These are phyloP conservation scores for Termitomyces titanicus DNA, from an alignment of 768 basidiomycete genomes.

Conservation along the genomic window DNA sequence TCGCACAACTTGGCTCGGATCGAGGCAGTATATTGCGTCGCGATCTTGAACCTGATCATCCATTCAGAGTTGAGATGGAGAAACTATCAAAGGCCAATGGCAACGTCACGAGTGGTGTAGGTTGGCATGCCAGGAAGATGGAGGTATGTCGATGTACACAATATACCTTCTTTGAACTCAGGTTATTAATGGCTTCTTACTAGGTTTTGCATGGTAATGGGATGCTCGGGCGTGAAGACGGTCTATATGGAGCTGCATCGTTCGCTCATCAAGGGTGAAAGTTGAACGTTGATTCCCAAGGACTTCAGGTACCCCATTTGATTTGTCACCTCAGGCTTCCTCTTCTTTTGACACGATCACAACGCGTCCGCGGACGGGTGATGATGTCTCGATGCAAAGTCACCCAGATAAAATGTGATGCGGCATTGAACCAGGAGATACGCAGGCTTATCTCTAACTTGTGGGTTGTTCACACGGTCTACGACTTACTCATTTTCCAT, in stretches of 20 bases:
- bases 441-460: not conserved
- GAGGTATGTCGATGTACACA: slow-evolving; percentile 57
- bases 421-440: not conserved
- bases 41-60: slow-evolving; percentile 57
- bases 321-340: not conserved
- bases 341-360: no score
- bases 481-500: no score
- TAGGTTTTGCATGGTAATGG: slow-evolving; percentile 89
- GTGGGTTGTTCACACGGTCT: not conserved
- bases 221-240: slow-evolving; percentile 89
- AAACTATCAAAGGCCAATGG: slow-evolving; percentile 77
- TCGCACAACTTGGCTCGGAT: slow-evolving; percentile 36
- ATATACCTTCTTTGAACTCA: not conserved
- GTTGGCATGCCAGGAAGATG: slow-evolving; percentile 97
- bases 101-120: slow-evolving; percentile 86
- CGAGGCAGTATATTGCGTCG: slow-evolving; percentile 49
- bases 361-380: not conserved
- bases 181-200: slow-evolving; percentile 1
- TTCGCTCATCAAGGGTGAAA: slow-evolving; percentile 97
- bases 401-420: no score
- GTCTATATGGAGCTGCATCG: slow-evolving; percentile 89
- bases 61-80: slow-evolving; percentile 67
- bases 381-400: not conserved
- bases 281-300: slow-evolving; percentile 32
- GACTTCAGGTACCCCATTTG: not conserved